Evolutionary conservation across 345 rosid species (phyloP), one percentile per base, ranked within the genome.

Genomic region (Linum usitatissimum): DNA sequence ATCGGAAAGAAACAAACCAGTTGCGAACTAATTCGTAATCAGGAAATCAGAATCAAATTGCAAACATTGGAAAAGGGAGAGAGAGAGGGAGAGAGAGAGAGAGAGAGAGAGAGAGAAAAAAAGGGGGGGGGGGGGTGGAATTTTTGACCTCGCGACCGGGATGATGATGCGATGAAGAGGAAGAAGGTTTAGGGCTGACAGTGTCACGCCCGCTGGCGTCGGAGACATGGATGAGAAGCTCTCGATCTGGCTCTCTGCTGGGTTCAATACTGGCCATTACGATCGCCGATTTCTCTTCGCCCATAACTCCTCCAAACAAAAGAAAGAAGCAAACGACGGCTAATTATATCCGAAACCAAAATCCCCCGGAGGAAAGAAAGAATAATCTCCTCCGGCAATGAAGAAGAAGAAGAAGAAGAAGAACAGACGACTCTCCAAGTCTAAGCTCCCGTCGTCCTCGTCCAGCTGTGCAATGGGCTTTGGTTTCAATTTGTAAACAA

Each of bases 191-290:
- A 13, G 89, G 96, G 63, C 84, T 86, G 13, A 95, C 70, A 14
- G 82, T 66, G 60, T 73, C 81, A 42, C 66, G 80, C 65, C 65
- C 72, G 19, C 57, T 72, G 63, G 87, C 67, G 62, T 83, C 79
- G 59, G 86, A 78, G 67, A 86, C 91, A n/a, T 88, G 96, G 66
- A 91, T 88, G 51, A 87, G 85, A 68, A 87, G 87, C 81, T 91
- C 97, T 53, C 91, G 96, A 83, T 90, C 97, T 81, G 90, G 75
- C 40, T 80, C 85, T 21, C 63, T 45, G 51, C 10, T 40, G 10
- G 82, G 69, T 13, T 78, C 83, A 64, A 91, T 69, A 64, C 70
- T 72, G 0, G 81, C 77, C 85, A 84, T 83, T 59, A 70, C 82
- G 76, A 80, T 86, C 78, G 79, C 64, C 34, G 86, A 78, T 78